Conservation (phyloP, 2,329 filamentous ascomycete species). For the Ramularia endophylla region DNA sequence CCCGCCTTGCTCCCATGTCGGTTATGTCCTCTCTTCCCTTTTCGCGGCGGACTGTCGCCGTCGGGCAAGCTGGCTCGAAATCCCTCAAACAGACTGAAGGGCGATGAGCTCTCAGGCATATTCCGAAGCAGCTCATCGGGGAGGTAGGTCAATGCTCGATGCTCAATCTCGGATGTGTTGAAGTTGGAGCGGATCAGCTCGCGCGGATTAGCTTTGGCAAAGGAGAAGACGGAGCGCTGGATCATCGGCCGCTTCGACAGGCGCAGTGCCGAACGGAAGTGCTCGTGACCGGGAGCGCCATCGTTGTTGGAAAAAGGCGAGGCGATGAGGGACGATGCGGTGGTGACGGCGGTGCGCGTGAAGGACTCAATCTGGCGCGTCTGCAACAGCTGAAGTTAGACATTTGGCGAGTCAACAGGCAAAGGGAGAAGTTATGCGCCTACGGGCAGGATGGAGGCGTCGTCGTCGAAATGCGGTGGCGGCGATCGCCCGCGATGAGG, state of each 20-base stretch:
- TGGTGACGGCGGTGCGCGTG: constrained; percentile 88
- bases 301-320: constrained; percentile 38
- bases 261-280: constrained; percentile 85
- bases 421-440: not conserved
- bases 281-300: constrained; percentile 45
- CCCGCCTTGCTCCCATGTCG: constrained; percentile 63
- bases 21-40: constrained; percentile 48
- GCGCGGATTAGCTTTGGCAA: constrained; percentile 85
- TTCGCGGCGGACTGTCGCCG: constrained; percentile 37
- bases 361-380: constrained; percentile 87
- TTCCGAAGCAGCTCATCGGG: constrained; percentile 85
- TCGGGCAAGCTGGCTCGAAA: constrained; percentile 89
- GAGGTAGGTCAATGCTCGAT: constrained; percentile 80
- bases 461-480: too few relatives aligned
- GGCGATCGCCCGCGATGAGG: too few relatives aligned
- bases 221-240: constrained; percentile 85
- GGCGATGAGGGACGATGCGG: constrained; percentile 77
- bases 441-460: too few relatives aligned
- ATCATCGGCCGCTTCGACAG: constrained; percentile 77
- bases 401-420: not conserved
- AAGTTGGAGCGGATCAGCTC: constrained; percentile 89
- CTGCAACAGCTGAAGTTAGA: constrained; percentile 41
- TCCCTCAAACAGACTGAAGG: constrained; percentile 92
- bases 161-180: constrained; percentile 86
- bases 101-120: constrained; percentile 78